Evolutionary conservation across 1,139 yeast genomes (phyloP).

Genomic region (Lodderomyces beijingensis): DNA sequence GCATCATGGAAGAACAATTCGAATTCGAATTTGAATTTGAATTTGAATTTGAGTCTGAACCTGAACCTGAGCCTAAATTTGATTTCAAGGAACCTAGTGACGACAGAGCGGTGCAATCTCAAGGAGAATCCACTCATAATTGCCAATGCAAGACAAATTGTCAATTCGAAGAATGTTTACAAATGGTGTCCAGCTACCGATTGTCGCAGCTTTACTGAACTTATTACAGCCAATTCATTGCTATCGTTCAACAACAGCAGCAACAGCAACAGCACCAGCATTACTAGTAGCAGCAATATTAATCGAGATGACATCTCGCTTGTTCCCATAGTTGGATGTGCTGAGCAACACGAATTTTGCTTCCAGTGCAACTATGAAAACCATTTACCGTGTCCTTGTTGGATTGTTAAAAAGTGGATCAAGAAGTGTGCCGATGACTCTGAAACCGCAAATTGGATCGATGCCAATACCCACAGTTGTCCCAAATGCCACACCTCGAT

Average conservation of each 20-base stretch:
- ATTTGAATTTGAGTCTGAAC: no score
- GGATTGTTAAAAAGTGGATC: conserved; percentile 67
- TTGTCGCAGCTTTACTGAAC: conserved; percentile 57
- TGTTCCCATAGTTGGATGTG: conserved; percentile 67
- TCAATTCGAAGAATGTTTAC: conserved; percentile 45
- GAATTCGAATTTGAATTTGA: background rate
- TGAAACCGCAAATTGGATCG: conserved; percentile 85
- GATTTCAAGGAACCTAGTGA: conserved; percentile 7
- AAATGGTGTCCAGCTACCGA: conserved; percentile 90
- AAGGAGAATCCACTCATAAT: conserved; percentile 17
- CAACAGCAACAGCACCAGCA: background rate
- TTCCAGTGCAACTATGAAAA: conserved; percentile 71
- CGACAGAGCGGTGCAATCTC: conserved; percentile 9
- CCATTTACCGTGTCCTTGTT: conserved; percentile 84
- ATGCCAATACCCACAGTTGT: conserved; percentile 83
- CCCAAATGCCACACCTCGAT: conserved; percentile 62
- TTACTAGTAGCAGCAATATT: conserved; percentile 21
- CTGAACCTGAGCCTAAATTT: conserved; percentile 1
- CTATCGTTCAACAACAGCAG: background rate
- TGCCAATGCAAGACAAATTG: conserved; percentile 42
- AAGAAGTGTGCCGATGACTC: conserved; percentile 81
- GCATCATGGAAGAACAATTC: conserved; percentile 1
- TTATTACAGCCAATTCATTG: conserved; percentile 14
- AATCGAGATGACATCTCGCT: conserved; percentile 19
- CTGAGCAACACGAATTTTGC: conserved; percentile 69